These are phyloP conservation scores for Amniculicola lignicola DNA, from an alignment of 495 filamentous ascomycete genomes.

Conservation along the genomic window DNA sequence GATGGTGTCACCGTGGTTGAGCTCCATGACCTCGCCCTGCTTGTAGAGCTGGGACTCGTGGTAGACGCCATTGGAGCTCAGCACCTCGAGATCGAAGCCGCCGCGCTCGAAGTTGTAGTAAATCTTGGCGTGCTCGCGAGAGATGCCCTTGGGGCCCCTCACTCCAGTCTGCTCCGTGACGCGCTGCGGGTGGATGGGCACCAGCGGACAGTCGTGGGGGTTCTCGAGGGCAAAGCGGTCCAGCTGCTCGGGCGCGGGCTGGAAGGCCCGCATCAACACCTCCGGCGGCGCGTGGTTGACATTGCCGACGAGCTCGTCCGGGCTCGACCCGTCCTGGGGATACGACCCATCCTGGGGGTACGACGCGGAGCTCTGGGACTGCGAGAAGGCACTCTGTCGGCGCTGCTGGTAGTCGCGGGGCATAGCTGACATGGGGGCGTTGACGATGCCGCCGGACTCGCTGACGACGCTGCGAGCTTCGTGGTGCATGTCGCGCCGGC, in stretches of 20 bases:
- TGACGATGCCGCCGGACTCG: constrained; percentile 30
- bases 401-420: constrained; percentile 26
- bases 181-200: constrained; percentile 68
- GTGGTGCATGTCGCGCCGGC: not conserved
- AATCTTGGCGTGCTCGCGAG: constrained; percentile 80
- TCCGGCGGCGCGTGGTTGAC: constrained; percentile 18
- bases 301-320: constrained; percentile 16
- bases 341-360: constrained; percentile 3
- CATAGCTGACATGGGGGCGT: constrained; percentile 7
- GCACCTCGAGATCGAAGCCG: constrained; percentile 73
- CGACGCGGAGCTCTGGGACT: constrained; percentile 26
- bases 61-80: constrained; percentile 84
- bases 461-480: constrained; percentile 29
- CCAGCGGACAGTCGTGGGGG: constrained; percentile 65
- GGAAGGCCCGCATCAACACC: constrained; percentile 26
- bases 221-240: constrained; percentile 18
- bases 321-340: constrained; percentile 1
- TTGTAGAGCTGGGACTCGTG: constrained; percentile 69
- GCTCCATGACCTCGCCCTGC: constrained; percentile 57
- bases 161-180: constrained; percentile 54
- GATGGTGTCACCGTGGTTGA: constrained; percentile 70
- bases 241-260: constrained; percentile 11
- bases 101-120: constrained; percentile 70
- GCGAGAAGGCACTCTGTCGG: constrained; percentile 26
- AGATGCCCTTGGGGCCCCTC: constrained; percentile 64